phyloP scores from a whole-genome alignment of 192 early-diverging fungal genomes.

The Coemansia sp. region DNA sequence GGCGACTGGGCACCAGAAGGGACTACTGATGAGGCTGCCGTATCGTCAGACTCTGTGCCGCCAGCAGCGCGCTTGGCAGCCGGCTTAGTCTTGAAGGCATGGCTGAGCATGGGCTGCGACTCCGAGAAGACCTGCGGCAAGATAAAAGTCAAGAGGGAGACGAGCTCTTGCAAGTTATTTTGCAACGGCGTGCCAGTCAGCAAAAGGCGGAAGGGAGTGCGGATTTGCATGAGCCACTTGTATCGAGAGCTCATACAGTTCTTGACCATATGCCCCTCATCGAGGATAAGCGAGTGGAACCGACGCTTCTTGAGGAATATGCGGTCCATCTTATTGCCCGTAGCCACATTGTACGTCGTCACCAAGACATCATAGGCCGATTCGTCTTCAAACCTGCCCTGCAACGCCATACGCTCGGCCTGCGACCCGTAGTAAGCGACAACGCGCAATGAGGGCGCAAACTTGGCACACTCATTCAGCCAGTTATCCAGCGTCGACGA shows the following conservation, averaged over 20 bases:
- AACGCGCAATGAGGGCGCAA: slow-evolving; percentile 61
- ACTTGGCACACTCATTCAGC: slow-evolving; percentile 79
- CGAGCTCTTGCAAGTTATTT: slow-evolving; percentile 86
- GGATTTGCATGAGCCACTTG: slow-evolving; percentile 68
- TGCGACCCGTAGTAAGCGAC: slow-evolving; percentile 62
- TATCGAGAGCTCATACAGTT: slow-evolving; percentile 78
- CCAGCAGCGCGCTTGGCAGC: slow-evolving; percentile 4
- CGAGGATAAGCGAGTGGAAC: slow-evolving; percentile 73
- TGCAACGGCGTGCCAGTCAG: slow-evolving; percentile 85
- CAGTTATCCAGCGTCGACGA: slow-evolving; percentile 90
- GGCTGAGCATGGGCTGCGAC: slow-evolving; percentile 40
- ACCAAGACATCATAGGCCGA: slow-evolving; percentile 64
- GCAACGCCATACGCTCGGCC: slow-evolving; percentile 56
- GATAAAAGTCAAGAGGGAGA: slow-evolving; percentile 82
- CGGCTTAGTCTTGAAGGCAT: slow-evolving; percentile 46
- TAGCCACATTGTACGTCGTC: slow-evolving; percentile 81
- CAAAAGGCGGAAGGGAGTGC: slow-evolving; percentile 62
- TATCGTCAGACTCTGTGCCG: slow-evolving; percentile 37
- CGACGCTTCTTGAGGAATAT: slow-evolving; percentile 64
- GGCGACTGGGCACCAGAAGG: slow-evolving; percentile 42
- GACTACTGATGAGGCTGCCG: slow-evolving; percentile 14
- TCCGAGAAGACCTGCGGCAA: slow-evolving; percentile 75
- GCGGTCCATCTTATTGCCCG: slow-evolving; percentile 67
- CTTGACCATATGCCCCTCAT: slow-evolving; percentile 92
- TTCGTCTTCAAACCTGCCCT: slow-evolving; percentile 55